phyloP scores from a whole-genome alignment of 352 stramenopile species.

The Globisporangium echinulatum region DNA sequence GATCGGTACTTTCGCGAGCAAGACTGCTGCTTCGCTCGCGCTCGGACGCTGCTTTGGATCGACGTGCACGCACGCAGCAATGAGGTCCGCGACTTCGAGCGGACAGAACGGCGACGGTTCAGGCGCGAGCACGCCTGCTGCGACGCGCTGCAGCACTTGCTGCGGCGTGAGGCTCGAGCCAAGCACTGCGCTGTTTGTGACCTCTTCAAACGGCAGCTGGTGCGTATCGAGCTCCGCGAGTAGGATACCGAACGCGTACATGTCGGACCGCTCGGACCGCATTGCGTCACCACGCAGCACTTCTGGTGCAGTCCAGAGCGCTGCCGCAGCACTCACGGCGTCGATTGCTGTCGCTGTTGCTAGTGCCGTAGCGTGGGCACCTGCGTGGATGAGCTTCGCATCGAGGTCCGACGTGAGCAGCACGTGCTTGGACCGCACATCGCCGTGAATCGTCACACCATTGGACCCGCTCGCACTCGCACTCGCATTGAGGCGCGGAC shows the following conservation, averaged over 20 bases:
- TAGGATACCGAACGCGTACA: constrained; percentile 71
- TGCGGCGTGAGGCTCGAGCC: constrained; percentile 14
- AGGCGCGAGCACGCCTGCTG: constrained; percentile 21
- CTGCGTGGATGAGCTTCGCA: constrained; percentile 37
- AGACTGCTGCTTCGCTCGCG: constrained; percentile 15
- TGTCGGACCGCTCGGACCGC: constrained; percentile 50
- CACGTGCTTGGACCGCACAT: constrained; percentile 53
- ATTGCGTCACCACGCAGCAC: constrained; percentile 33
- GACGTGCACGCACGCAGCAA: constrained; percentile 20
- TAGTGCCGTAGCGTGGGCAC: not conserved
- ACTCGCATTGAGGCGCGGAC: constrained; percentile 1
- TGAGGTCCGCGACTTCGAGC: constrained; percentile 19
- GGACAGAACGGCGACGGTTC: constrained; percentile 26
- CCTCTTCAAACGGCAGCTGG: constrained; percentile 22
- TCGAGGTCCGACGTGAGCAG: constrained; percentile 24
- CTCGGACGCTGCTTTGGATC: constrained; percentile 25
- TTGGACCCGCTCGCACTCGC: too few species aligned
- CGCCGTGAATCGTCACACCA: constrained; percentile 30
- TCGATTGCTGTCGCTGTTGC: not conserved
- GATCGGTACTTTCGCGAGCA: constrained; percentile 14
- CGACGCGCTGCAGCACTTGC: constrained; percentile 26
- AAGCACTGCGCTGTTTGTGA: constrained; percentile 4
- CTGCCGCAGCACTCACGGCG: constrained; percentile 11
- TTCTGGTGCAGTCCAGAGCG: constrained; percentile 69
- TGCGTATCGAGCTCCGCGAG: constrained; percentile 51